Conservation (phyloP, 306 rosid genomes). For the Benincasa hispida region DNA sequence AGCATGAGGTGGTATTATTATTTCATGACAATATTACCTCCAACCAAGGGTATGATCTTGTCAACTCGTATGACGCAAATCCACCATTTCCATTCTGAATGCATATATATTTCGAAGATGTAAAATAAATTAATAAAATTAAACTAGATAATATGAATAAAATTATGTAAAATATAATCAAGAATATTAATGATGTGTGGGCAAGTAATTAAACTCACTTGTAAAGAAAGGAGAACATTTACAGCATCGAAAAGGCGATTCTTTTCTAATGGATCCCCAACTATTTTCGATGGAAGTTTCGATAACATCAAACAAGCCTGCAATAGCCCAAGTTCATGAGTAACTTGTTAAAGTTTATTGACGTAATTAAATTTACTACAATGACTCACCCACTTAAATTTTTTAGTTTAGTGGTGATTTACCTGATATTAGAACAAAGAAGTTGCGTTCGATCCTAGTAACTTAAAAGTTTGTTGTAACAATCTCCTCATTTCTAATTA, state of each 20-base stretch:
- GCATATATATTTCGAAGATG: not conserved
- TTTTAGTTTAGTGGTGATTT: no score
- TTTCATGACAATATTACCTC: constrained; percentile 40
- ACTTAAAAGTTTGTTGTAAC: no score
- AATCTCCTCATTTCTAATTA: no score
- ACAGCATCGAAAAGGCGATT: constrained; percentile 46
- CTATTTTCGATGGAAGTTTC: constrained; percentile 35
- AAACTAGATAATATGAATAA: not conserved
- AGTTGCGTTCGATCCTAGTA: no score
- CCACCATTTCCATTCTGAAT: constrained; percentile 77
- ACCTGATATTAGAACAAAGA: no score
- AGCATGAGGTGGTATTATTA: no score
- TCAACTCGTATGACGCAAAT: constrained; percentile 82
- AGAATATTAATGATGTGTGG: not conserved
- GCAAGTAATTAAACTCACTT: constrained; percentile 25
- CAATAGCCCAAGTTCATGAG: not conserved
- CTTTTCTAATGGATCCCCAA: constrained; percentile 47
- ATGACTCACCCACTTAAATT: no score
- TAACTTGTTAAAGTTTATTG: no score
- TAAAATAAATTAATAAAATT: not conserved
- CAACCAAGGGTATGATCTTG: constrained; percentile 82
- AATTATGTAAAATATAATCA: not conserved
- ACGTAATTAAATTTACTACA: no score
- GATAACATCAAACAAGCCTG: constrained; percentile 57
- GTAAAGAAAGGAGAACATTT: constrained; percentile 63